phyloP scores from a whole-genome alignment of 129 eudicot species.

The Centaurea solstitialis region DNA sequence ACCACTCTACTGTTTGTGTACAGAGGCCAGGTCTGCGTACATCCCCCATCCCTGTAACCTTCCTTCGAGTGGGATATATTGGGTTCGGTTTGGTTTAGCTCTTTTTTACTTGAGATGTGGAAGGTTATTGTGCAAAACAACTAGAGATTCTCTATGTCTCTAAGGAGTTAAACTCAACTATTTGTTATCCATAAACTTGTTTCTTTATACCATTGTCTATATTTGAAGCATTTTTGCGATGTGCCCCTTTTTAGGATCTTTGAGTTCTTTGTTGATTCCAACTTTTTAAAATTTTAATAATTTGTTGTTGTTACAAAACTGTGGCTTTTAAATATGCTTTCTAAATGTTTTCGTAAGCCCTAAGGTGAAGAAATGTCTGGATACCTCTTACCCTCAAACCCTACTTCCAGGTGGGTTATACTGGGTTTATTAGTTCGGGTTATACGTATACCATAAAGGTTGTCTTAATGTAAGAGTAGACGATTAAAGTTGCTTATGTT shows the following conservation, averaged over 20 bases:
- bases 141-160: background rate
- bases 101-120: background rate
- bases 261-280: too few species aligned
- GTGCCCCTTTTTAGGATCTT: background rate
- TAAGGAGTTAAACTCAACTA: background rate
- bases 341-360: background rate
- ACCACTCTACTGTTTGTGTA: background rate
- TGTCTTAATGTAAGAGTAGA: background rate
- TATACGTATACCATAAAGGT: background rate
- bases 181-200: background rate
- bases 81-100: background rate
- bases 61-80: background rate
- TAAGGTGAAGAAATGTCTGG: background rate
- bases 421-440: background rate
- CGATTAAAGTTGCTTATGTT: background rate
- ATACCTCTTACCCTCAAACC: background rate
- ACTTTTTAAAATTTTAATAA: background rate
- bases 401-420: background rate
- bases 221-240: background rate
- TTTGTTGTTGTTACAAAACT: background rate
- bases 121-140: background rate
- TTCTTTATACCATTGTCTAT: background rate
- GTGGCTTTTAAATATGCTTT: background rate
- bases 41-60: background rate
- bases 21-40: background rate